Evolutionary conservation across 2,329 filamentous ascomycete species (phyloP).

Genomic region (Myriosclerotinia curreyana): DNA sequence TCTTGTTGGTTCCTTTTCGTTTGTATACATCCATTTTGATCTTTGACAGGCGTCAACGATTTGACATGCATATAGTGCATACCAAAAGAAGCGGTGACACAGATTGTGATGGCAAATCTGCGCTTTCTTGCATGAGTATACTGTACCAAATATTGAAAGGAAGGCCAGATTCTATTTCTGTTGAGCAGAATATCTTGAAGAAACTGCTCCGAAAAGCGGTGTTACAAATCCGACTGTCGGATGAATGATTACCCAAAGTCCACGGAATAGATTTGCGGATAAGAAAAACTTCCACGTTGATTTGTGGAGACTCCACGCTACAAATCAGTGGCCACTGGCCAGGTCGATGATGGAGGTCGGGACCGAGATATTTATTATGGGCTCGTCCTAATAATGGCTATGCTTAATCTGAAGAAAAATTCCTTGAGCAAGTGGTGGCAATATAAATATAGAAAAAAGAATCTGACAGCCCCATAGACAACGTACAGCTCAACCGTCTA

Average conservation of each 20-base stretch:
- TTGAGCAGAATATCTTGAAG: background rate
- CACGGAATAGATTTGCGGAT: slow-evolving; percentile 8
- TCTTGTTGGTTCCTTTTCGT: slow-evolving; percentile 1
- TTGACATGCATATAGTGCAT: slow-evolving; percentile 10
- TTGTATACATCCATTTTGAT: slow-evolving; percentile 5
- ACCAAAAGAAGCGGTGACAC: background rate
- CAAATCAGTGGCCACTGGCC: background rate
- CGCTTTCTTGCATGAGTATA: background rate
- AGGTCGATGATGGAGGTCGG: background rate
- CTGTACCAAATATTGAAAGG: background rate
- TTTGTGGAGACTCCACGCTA: slow-evolving; percentile 10
- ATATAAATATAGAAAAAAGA: background rate
- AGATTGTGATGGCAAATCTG: background rate
- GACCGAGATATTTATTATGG: slow-evolving; percentile 4
- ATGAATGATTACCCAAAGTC: background rate
- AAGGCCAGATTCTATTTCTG: background rate
- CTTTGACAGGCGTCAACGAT: slow-evolving; percentile 10
- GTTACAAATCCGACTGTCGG: slow-evolving; percentile 18
- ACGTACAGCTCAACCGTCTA: background rate
- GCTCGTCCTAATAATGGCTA: background rate
- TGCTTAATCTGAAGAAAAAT: background rate
- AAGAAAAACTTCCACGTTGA: background rate
- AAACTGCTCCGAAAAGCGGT: slow-evolving; percentile 2
- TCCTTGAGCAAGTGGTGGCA: background rate
- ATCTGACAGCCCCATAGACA: background rate